Evolutionary conservation across 331 rosid species (phyloP).

Genomic region (Malus hybrid): DNA sequence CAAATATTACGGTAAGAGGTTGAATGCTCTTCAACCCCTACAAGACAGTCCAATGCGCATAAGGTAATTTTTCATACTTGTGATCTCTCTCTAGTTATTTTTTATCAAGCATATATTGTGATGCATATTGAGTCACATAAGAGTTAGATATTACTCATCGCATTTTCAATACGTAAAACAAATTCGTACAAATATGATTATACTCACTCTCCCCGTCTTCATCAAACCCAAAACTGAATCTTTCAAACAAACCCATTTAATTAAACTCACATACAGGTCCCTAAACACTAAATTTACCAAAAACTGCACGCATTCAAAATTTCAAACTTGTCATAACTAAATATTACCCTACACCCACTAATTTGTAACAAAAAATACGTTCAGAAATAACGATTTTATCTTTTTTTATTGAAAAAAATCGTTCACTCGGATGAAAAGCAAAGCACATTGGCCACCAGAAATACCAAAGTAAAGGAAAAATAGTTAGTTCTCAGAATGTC

Average conservation of each 20-base stretch:
- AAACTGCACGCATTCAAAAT: background rate
- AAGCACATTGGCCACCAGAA: background rate
- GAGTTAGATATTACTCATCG: background rate
- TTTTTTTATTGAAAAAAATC: too few relatives aligned
- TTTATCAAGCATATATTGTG: background rate
- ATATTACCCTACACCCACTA: background rate
- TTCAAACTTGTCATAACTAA: background rate
- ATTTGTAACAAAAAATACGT: background rate
- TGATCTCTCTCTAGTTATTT: background rate
- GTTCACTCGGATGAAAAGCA: too few relatives aligned
- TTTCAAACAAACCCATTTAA: background rate
- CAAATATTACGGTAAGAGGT: background rate
- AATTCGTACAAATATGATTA: background rate
- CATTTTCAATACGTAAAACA: background rate
- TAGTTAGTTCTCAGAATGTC: background rate
- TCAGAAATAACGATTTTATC: too few relatives aligned
- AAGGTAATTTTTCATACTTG: background rate
- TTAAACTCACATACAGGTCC: background rate
- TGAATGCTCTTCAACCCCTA: background rate
- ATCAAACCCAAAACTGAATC: background rate
- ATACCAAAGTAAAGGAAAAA: background rate
- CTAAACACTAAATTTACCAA: background rate
- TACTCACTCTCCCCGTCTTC: background rate
- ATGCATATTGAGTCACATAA: background rate
- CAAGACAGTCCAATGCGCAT: background rate